Evolutionary conservation across 139 green algal genomes (phyloP).

Genomic region (Spirogloea muscicola): DNA sequence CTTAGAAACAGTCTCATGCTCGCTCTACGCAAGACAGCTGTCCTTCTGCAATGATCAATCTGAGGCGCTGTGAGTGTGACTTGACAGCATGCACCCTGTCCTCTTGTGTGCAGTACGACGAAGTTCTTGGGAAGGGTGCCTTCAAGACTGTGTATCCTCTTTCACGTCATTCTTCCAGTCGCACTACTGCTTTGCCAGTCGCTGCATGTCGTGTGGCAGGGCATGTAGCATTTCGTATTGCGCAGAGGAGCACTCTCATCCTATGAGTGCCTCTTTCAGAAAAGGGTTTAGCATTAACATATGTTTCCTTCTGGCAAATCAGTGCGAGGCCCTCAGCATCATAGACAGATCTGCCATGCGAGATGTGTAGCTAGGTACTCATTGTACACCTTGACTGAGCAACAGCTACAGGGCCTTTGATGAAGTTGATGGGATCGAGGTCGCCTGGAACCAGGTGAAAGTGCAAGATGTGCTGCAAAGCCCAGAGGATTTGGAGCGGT

Average conservation of each 20-base stretch:
- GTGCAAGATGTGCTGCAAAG: constrained; percentile 63
- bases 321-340: background rate
- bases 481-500: constrained; percentile 74
- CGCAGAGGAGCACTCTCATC: background rate
- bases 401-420: constrained; percentile 92
- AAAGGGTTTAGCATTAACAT: too few species aligned
- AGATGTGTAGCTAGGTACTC: background rate
- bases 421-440: constrained; percentile 84
- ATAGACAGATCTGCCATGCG: background rate
- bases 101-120: constrained; percentile 63
- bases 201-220: background rate
- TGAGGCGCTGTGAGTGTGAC: constrained; percentile 16
- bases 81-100: too few species aligned
- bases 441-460: constrained; percentile 97
- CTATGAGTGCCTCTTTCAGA: background rate
- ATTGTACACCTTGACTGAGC: background rate
- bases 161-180: background rate
- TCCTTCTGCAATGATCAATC: background rate
- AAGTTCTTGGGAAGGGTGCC: constrained; percentile 83
- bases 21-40: background rate
- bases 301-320: background rate
- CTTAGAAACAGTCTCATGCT: background rate
- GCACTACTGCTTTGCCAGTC: constrained; percentile 2
- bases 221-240: background rate
- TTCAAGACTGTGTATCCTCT: constrained; percentile 87